Conservation (phyloP, 345 rosid genomes). For the Odontarrhena argentea region DNA sequence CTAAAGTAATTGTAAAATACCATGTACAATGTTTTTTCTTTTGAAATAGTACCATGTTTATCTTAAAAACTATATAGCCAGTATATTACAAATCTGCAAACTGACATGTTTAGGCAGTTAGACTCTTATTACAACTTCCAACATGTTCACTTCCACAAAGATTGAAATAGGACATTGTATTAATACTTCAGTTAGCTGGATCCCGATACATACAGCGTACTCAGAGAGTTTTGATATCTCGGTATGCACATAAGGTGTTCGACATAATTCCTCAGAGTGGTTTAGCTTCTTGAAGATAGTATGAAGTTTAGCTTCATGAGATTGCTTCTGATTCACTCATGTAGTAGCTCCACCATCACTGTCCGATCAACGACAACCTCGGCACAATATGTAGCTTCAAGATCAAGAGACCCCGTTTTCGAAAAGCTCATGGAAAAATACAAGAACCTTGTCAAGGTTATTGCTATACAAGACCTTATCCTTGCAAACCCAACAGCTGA, state of each 20-base stretch:
- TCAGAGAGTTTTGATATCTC: not conserved
- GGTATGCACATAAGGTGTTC: slow-evolving; percentile 30
- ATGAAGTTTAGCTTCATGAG: slow-evolving; percentile 34
- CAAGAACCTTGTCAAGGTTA: slow-evolving; percentile 76
- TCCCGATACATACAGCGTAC: not conserved
- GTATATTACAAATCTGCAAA: not conserved
- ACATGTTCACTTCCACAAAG: too few relatives aligned
- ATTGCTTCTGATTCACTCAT: slow-evolving; percentile 32
- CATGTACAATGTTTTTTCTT: too few relatives aligned
- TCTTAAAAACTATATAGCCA: too few relatives aligned
- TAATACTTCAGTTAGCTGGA: not conserved
- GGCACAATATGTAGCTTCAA: slow-evolving; percentile 68
- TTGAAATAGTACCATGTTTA: too few relatives aligned
- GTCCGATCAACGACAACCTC: slow-evolving; percentile 68
- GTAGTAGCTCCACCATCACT: slow-evolving; percentile 26
- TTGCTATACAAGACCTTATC: slow-evolving; percentile 76
- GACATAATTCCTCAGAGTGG: slow-evolving; percentile 33
- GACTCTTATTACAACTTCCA: not conserved
- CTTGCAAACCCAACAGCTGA: slow-evolving; percentile 58
- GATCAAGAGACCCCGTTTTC: slow-evolving; percentile 77
- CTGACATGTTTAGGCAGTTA: not conserved
- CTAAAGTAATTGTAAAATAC: too few relatives aligned
- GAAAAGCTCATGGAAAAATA: slow-evolving; percentile 89
- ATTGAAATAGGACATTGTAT: not conserved
- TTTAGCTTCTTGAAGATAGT: slow-evolving; percentile 4